Evolutionary conservation across 2,329 filamentous ascomycete species (phyloP), one percentile per base, ranked within the genome.

Genomic region (Aspergillus novofumigatus): DNA sequence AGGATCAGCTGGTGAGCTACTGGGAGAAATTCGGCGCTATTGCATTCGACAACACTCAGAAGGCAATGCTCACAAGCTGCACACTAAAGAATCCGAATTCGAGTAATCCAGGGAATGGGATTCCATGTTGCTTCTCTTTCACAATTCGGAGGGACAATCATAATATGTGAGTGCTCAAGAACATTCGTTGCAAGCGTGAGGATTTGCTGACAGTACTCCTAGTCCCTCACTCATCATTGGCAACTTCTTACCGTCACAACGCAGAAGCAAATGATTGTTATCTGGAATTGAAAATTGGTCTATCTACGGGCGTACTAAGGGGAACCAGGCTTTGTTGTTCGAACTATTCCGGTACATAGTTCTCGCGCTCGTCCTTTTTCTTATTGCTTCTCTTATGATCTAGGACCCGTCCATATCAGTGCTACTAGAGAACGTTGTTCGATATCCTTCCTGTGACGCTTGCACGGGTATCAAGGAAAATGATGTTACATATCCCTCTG

Each of bases 21-120:
- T 99, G 94, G 94, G 94, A 99, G 75, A 96, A 99, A 69, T 99
- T 99, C 69, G 92, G 93, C 52, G 93, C 92, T 4, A 97, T 99
- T 67, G 95, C 94, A 9, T 99, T 99, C 74, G 94, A 99, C 70
- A 86, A 88, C 56, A 87, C 86, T 9, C 94, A 97, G 71, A 96
- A 99, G 72, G 95, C 93, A 23, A 91, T 99, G 68, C 80, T 99
- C 64, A 99, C 94, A 23, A 93, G 90, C 63, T 99, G 94, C 72
- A 89, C 90, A 10, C 78, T 99, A 60, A 96, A 96, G 75, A 92
- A 87, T 64, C 92, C 90, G 3, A 84, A 86, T 59, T 86, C 87
- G 3, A 85, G 85, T 48, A 49, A 44, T 11, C 52, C 63, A 41
- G 84, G 88, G 54, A 85, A 88, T 21, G 86, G 90, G 42, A 87